These are phyloP conservation scores for Clitopilus hobsonii DNA, from an alignment of 768 basidiomycete species.

Conservation along the genomic window DNA sequence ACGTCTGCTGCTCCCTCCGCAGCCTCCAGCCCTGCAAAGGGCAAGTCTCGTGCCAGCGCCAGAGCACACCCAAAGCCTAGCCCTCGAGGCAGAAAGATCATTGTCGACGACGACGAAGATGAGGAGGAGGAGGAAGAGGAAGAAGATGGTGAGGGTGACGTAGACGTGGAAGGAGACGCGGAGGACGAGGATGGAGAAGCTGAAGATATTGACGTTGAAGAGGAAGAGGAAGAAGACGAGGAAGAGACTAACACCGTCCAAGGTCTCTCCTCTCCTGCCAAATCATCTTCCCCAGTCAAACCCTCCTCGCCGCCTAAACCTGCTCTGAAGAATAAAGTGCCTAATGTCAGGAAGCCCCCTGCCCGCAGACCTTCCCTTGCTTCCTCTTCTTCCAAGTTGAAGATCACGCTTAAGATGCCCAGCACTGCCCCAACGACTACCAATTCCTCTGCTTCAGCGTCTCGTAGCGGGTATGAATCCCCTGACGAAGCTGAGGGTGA, in stretches of 20 bases:
- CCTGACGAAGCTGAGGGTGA: conserved; percentile 19
- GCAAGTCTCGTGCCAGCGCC: background rate
- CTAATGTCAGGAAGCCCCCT: background rate
- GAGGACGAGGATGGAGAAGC: conserved; percentile 25
- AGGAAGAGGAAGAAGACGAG: conserved; percentile 34
- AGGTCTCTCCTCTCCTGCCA: background rate
- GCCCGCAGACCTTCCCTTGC: conserved; percentile 1
- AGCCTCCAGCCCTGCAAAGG: background rate
- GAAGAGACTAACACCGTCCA: conserved; percentile 14
- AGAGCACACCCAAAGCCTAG: background rate
- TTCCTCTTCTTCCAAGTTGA: conserved; percentile 8
- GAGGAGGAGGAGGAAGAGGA: conserved; percentile 20
- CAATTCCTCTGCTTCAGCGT: background rate
- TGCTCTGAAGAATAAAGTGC: background rate
- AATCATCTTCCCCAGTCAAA: background rate
- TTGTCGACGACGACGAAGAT: background rate
- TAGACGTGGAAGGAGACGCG: conserved; percentile 29
- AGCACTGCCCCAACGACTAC: background rate
- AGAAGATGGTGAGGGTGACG: conserved; percentile 20
- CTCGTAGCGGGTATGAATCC: background rate
- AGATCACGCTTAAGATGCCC: conserved; percentile 17
- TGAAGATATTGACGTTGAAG: conserved; percentile 34
- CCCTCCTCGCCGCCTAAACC: conserved; percentile 9
- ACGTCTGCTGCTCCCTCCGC: background rate
- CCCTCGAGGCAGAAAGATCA: background rate